These are phyloP conservation scores for Dactylonectria macrodidyma DNA, from an alignment of 2,329 filamentous ascomycete species.

Conservation along the genomic window DNA sequence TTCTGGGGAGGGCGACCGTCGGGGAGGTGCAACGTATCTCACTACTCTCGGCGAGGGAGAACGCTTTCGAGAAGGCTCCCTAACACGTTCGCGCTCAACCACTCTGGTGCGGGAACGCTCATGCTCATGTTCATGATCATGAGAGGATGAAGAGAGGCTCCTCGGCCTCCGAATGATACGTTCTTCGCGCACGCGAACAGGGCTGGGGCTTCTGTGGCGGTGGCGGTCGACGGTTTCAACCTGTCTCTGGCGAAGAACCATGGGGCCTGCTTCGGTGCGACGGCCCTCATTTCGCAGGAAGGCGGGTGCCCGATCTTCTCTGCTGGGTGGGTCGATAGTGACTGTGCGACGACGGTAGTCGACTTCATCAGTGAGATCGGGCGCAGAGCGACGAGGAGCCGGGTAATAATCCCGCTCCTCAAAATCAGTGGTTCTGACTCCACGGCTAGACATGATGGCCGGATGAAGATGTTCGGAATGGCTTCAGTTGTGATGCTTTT, in stretches of 20 bases:
- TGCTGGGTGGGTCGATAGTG: constrained; percentile 59
- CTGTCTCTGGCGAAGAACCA: constrained; percentile 70
- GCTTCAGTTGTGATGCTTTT: constrained; percentile 24
- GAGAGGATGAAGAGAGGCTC: constrained; percentile 58
- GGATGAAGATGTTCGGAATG: constrained; percentile 22
- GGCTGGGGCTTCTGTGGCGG: constrained; percentile 61
- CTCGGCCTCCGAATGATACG: constrained; percentile 60
- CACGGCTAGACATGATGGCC: constrained; percentile 46
- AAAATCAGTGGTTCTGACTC: constrained; percentile 55
- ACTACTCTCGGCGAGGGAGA: constrained; percentile 58
- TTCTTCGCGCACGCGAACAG: constrained; percentile 59
- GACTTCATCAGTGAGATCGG: constrained; percentile 54
- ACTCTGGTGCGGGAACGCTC: constrained; percentile 55
- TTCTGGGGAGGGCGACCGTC: constrained; percentile 53
- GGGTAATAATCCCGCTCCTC: constrained; percentile 63
- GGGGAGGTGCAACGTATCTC: constrained; percentile 58
- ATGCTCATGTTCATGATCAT: constrained; percentile 52
- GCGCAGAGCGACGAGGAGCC: constrained; percentile 53
- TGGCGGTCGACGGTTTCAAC: constrained; percentile 69
- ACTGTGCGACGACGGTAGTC: constrained; percentile 52
- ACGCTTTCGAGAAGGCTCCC: constrained; percentile 56
- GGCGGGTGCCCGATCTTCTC: constrained; percentile 58
- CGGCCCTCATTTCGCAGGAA: constrained; percentile 68
- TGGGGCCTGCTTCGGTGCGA: constrained; percentile 63
- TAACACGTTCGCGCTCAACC: constrained; percentile 48